Evolutionary conservation across 495 filamentous ascomycete genomes (phyloP).

Genomic region (Trichoderma parareesei): DNA sequence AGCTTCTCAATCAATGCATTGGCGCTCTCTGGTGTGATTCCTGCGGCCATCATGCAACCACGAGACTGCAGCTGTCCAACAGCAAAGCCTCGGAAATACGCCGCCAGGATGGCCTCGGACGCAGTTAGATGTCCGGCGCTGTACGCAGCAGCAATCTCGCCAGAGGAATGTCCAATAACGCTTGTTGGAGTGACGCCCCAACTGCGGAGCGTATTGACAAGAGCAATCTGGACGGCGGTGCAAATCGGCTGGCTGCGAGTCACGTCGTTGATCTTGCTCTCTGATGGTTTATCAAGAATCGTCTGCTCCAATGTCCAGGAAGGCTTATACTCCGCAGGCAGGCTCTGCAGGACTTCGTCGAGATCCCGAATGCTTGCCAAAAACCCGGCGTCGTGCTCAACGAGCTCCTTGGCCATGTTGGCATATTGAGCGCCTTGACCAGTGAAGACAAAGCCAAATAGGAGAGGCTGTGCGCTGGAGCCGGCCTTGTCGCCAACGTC

Average conservation of each 20-base stretch:
- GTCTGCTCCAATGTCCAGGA: constrained; percentile 37
- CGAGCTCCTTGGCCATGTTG: constrained; percentile 50
- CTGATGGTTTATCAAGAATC: constrained; percentile 31
- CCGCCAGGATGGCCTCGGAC: constrained; percentile 44
- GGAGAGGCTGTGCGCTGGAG: constrained; percentile 17
- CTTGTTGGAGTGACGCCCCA: constrained; percentile 46
- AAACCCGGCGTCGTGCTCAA: constrained; percentile 35
- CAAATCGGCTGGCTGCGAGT: constrained; percentile 45
- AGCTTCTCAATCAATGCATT: constrained; percentile 30
- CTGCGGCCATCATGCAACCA: constrained; percentile 49
- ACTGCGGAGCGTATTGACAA: constrained; percentile 47
- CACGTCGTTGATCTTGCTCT: constrained; percentile 35
- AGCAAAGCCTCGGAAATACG: constrained; percentile 41
- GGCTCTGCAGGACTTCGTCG: constrained; percentile 26
- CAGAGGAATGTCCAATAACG: constrained; percentile 58
- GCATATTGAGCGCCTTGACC: constrained; percentile 47
- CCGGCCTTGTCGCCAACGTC: constrained; percentile 34
- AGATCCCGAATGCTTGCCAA: constrained; percentile 29
- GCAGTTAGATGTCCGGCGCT: constrained; percentile 42
- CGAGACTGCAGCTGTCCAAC: constrained; percentile 33
- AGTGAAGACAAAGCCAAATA: constrained; percentile 40
- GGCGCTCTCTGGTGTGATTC: constrained; percentile 35
- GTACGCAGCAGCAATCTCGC: constrained; percentile 55
- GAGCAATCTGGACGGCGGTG: constrained; percentile 45
- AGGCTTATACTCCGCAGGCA: constrained; percentile 23